phyloP scores from a whole-genome alignment of 768 basidiomycete species.

The Suillus decipiens region DNA sequence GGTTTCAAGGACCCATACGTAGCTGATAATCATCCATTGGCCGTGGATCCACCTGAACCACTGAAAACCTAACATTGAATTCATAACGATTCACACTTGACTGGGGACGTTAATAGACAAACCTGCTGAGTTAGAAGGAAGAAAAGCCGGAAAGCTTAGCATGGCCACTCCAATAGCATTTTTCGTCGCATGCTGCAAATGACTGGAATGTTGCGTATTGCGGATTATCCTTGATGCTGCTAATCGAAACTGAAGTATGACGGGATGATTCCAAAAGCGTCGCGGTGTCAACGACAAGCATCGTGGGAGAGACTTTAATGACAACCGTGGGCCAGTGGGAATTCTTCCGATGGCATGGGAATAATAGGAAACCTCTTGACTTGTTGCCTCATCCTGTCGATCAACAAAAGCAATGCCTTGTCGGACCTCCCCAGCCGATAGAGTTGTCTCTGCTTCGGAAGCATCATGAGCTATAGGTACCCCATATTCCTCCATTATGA shows the following conservation, averaged over 20 bases:
- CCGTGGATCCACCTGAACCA: constrained; percentile 43
- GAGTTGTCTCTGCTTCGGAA: constrained; percentile 20
- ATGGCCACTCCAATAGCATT: constrained; percentile 45
- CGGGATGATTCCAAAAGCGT: constrained; percentile 28
- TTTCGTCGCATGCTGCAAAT: constrained; percentile 48
- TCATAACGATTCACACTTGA: not conserved
- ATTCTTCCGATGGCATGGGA: not conserved
- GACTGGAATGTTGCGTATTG: constrained; percentile 39
- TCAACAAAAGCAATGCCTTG: constrained; percentile 31
- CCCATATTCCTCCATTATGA: constrained; percentile 30
- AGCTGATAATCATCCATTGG: constrained; percentile 54
- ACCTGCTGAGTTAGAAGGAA: constrained; percentile 39
- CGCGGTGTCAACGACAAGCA: constrained; percentile 11
- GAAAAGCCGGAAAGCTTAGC: constrained; percentile 44
- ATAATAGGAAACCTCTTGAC: constrained; percentile 1
- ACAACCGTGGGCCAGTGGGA: not conserved
- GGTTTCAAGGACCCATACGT: constrained; percentile 53
- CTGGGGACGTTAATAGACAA: constrained; percentile 3
- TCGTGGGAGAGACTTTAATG: constrained; percentile 4
- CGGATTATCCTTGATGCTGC: constrained; percentile 33
- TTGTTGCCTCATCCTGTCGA: not conserved
- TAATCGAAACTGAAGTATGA: constrained; percentile 33
- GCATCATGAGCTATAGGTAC: constrained; percentile 10
- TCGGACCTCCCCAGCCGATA: constrained; percentile 33
- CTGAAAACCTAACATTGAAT: constrained; percentile 28